phyloP scores from a whole-genome alignment of 768 basidiomycete species.

The Tubosaeta sp. region DNA sequence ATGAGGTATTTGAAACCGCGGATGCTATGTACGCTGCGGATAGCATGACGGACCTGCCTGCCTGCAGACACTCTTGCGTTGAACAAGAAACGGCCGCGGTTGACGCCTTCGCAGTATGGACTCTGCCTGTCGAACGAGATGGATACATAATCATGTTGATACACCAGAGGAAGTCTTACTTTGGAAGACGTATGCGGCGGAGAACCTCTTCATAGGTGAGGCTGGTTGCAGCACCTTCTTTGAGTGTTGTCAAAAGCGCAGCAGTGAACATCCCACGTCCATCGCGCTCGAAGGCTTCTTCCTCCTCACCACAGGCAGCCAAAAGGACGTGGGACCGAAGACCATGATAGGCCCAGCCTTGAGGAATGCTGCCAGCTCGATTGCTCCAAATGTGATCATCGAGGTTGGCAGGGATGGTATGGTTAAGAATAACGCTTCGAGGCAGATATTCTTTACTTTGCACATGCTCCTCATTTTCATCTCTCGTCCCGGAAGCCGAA shows the following conservation, averaged over 20 bases:
- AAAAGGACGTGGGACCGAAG: slow-evolving; percentile 39
- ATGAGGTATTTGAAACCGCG: slow-evolving; percentile 13
- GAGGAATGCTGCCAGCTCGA: slow-evolving; percentile 9
- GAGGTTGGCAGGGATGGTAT: slow-evolving; percentile 8
- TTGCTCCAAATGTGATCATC: slow-evolving; percentile 25
- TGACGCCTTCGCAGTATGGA: slow-evolving; percentile 27
- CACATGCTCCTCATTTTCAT: background rate
- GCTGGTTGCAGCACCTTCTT: background rate
- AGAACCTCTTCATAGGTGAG: slow-evolving; percentile 26
- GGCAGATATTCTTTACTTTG: background rate
- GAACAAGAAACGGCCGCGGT: slow-evolving; percentile 24
- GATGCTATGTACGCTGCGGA: background rate
- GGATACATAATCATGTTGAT: background rate
- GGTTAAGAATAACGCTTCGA: slow-evolving; percentile 5
- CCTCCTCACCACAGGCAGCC: slow-evolving; percentile 38
- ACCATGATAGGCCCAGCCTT: slow-evolving; percentile 24
- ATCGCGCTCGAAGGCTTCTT: slow-evolving; percentile 27
- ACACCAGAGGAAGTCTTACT: background rate
- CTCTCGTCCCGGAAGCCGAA: slow-evolving; percentile 36
- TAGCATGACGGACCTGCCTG: slow-evolving; percentile 2
- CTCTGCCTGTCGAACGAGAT: slow-evolving; percentile 15
- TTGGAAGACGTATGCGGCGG: slow-evolving; percentile 10
- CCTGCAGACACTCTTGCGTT: slow-evolving; percentile 14
- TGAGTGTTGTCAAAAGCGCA: slow-evolving; percentile 18
- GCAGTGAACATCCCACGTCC: slow-evolving; percentile 25